Conservation (phyloP, 352 stramenopile species). For the Globisporangium splendens region DNA sequence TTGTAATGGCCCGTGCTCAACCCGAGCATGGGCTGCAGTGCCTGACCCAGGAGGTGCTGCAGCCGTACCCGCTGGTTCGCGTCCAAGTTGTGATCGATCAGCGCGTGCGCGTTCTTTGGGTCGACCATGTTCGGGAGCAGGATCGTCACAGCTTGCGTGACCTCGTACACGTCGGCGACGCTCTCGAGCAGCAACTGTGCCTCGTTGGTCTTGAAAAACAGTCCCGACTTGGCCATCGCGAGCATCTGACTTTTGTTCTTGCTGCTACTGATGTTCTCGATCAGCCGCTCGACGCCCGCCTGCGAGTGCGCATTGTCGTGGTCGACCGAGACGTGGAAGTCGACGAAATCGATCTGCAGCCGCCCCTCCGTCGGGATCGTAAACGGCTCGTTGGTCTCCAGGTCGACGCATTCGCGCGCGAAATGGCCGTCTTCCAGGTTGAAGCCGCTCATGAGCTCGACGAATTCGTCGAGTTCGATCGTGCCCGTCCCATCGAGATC, state of each 20-base stretch:
- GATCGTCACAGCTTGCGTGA: constrained; percentile 56
- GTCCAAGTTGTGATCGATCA: constrained; percentile 69
- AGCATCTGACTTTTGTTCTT: constrained; percentile 84
- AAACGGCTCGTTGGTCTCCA: constrained; percentile 54
- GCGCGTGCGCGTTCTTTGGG: constrained; percentile 44
- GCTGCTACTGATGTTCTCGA: constrained; percentile 71
- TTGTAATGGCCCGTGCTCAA: constrained; percentile 63
- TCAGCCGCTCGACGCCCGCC: constrained; percentile 59
- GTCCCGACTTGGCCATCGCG: constrained; percentile 69
- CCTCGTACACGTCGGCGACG: constrained; percentile 60
- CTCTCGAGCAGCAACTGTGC: constrained; percentile 66
- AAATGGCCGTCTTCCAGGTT: constrained; percentile 47
- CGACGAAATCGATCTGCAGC: constrained; percentile 67
- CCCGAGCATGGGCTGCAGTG: constrained; percentile 60
- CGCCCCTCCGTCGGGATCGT: constrained; percentile 59
- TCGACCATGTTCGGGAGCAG: constrained; percentile 78
- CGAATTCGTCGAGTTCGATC: constrained; percentile 76
- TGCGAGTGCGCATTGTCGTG: constrained; percentile 67
- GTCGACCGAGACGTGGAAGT: constrained; percentile 70
- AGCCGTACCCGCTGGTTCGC: constrained; percentile 43
- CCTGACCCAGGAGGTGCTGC: constrained; percentile 62
- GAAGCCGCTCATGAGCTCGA: constrained; percentile 73
- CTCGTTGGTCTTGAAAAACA: constrained; percentile 63
- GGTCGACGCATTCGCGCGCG: constrained; percentile 50
- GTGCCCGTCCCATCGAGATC: constrained; percentile 70